Base-by-base conservation (phyloP, 768 basidiomycete species). In the Tricholoma flavovirens region DNA sequence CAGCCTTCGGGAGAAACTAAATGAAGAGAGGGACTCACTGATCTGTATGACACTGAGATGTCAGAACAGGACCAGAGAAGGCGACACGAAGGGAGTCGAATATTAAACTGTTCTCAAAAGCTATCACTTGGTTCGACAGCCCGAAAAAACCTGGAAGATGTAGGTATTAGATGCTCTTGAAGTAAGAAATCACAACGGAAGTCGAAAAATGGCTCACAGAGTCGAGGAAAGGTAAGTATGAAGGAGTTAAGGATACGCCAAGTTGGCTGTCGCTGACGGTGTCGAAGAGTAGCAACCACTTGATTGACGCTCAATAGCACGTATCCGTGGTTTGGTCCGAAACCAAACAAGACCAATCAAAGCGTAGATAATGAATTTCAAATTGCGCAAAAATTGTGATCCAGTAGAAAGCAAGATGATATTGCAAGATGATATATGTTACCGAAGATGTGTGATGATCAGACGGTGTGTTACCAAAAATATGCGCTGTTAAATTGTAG, bases 241-340 rank as follows among this genome's bases (percentile, higher is more conserved):
- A 53, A 61, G 30, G 53, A 59, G 54, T 53, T 59, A 64, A 48
- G 62, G 59, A 57, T 57, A 57, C 55, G 62, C 62, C 63, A 67
- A 68, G 67, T 61, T 66, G 70, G 69, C 71, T 73, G 72, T 72
- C 73, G 73, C 69, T 72, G 74, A 71, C 70, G 60, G 62, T 72
- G 70, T 68, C 61, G 64, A 67, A 68, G 67, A 66, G 69, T 75
- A 75, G 73, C 73, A 75, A 75, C 73, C 69, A 72, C 69, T 66
- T 73, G 70, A 75, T 73, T 69, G 70, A 68, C 56, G 63, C 65
- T 68, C 69, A 69, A 56, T 65, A 67, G 66, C 69, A 69, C 68
- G 66, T 68, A 62, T 54, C 69, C 64, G 69, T 60, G 69, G 66
- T 66, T 66, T 10, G 40, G 10, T 45, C 67, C 65, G 58, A 60